Evolutionary conservation across 2,329 filamentous ascomycete species (phyloP).

Genomic region (Seiridium unicorne): DNA sequence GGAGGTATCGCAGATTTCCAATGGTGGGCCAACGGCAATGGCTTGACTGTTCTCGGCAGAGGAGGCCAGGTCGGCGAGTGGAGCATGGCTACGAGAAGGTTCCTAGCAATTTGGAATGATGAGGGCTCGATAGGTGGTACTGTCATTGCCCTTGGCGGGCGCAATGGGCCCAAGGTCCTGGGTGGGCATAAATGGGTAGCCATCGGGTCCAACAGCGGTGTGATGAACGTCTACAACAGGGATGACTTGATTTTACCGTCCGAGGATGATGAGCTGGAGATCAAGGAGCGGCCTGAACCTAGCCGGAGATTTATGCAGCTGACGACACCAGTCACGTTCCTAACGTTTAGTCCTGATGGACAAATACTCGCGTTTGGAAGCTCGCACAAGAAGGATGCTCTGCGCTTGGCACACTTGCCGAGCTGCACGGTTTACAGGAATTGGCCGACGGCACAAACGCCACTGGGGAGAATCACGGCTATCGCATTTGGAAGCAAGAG

Average conservation of each 20-base stretch:
- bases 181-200: conserved; percentile 89
- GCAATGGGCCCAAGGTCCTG: conserved; percentile 56
- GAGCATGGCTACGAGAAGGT: conserved; percentile 64
- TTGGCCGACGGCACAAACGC: conserved; percentile 91
- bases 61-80: conserved; percentile 92
- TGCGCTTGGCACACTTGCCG: conserved; percentile 85
- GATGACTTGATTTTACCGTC: conserved; percentile 52
- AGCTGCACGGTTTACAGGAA: conserved; percentile 94
- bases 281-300: conserved; percentile 71
- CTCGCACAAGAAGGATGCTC: conserved; percentile 81
- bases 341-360: conserved; percentile 83
- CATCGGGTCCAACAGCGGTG: conserved; percentile 80
- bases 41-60: conserved; percentile 78
- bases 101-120: conserved; percentile 83
- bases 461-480: conserved; percentile 77
- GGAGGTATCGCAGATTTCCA: conserved; percentile 86
- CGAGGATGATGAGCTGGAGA: conserved; percentile 37
- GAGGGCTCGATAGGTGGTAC: conserved; percentile 87
- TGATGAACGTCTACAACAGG: conserved; percentile 93
- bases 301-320: conserved; percentile 78
- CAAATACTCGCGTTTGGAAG: conserved; percentile 87
- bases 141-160: conserved; percentile 74
- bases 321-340: conserved; percentile 76
- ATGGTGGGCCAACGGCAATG: conserved; percentile 86
- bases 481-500: conserved; percentile 67